Evolutionary conservation across 495 filamentous ascomycete genomes (phyloP), one percentile per base, ranked within the genome.

Genomic region (Aspergillus diversus): DNA sequence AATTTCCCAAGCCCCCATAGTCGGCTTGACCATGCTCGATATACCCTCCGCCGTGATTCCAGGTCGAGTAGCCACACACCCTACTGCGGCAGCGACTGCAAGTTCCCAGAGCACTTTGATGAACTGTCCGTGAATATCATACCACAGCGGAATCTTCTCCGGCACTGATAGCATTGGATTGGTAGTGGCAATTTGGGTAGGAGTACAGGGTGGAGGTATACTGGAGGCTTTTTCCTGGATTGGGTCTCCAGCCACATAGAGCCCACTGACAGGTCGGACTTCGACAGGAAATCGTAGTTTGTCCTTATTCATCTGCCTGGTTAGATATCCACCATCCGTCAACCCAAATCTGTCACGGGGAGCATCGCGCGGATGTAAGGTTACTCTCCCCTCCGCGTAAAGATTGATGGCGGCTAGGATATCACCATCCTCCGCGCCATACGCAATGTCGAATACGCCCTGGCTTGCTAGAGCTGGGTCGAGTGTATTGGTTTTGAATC

Each of bases 311-410:
- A 92, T 90, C 55, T 85, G 81, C 17, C 87, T 76, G 1, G 88
- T 89, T 59, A 89, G 81, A 70, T 97, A 96, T 76, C 86, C 83
- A 4, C 86, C 87, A 51, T 91, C 86, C 33, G 71, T 80, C 13
- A 93, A 84, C 32, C 93, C 93, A 73, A 88, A 91, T 59, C 87
- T 86, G 60, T 90, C 85, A 53, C 84, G 75, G 0, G 89, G 89
- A 4, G 87, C 79, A 57, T 89, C 81, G 4, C 78, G 71, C 0
- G 86, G 80, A 5, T 80, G 68, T 8, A 91, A 57, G n/a, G 70
- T 78, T 37, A 96, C 71, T 16, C 83, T 80, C 0, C 85, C 82
- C 32, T 80, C 60, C 0, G 88, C 86, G 39, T 88, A 75, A 31
- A 97, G 80, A 68, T 93, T 91, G 27, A 87, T 79, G 49, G 92